phyloP scores from a whole-genome alignment of 495 filamentous ascomycete species.

The Chlorociboria aeruginascens region DNA sequence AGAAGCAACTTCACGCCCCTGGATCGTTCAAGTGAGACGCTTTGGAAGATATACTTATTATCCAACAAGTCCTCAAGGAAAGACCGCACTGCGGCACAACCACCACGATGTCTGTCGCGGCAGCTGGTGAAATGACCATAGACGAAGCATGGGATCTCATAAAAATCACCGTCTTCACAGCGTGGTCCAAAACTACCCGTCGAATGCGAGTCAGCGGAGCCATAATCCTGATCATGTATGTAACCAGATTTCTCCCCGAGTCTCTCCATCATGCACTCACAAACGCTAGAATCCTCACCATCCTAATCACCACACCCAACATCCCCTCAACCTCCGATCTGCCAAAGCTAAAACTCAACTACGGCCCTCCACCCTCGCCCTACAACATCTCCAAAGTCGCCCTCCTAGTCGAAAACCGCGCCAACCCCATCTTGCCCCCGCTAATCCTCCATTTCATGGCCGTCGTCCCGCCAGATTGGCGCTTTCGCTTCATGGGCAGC shows the following conservation, averaged over 20 bases:
- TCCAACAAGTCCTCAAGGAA: too few relatives aligned
- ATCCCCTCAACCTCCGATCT: constrained; percentile 15
- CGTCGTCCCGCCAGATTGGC: constrained; percentile 40
- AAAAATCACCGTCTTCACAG: constrained; percentile 14
- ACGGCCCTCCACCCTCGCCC: constrained; percentile 19
- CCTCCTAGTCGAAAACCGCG: constrained; percentile 37
- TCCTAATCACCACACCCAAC: constrained; percentile 8
- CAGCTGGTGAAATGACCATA: constrained; percentile 18
- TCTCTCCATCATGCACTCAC: neutral
- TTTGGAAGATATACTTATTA: too few relatives aligned
- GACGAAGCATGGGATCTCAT: constrained; percentile 17
- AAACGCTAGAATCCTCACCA: constrained; percentile 5
- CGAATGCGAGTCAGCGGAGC: constrained; percentile 21
- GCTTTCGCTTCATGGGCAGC: constrained; percentile 39
- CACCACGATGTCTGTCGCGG: constrained; percentile 3
- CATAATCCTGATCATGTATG: constrained; percentile 22
- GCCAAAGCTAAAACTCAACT: constrained; percentile 20
- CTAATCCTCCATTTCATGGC: constrained; percentile 38
- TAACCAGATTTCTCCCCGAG: neutral
- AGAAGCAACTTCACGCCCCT: too few relatives aligned
- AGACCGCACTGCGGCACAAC: neutral
- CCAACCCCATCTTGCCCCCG: constrained; percentile 29
- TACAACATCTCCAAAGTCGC: constrained; percentile 38
- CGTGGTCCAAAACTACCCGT: constrained; percentile 23
- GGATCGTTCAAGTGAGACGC: too few relatives aligned